Base-by-base conservation (phyloP, 1,284 basidiomycete species). In the Sporisorium iseilematis-ciliati region DNA sequence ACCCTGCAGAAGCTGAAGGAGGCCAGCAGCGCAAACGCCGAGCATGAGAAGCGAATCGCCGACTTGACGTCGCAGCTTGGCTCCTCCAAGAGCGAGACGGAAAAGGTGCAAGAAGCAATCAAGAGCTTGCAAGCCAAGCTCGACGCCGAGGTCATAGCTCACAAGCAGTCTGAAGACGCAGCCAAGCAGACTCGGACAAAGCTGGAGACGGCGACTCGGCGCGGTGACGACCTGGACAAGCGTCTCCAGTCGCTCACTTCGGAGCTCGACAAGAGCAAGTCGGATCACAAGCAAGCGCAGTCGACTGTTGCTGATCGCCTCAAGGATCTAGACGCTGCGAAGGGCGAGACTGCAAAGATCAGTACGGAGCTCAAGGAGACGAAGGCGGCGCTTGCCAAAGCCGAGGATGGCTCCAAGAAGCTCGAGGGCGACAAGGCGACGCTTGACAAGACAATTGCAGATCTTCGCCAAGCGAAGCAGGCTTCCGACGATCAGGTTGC, bases 251-350 rank as follows among this genome's bases (percentile, higher is more conserved):
- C 64, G 4, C 64, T 66, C 25, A 14, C 18, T 1, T 52, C 56
- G 11, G 64, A 72, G 11, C 64, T 72, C 3, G 64, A 66, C 25
- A 29, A 64, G 50, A 53, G 49, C 53, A 73, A 53, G 25, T 29
- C 50, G 20, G 54, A 54, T 25, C 63, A 62, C 46, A 31, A 65
- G 49, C 49, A 53, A 29, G 62, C 62, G 20, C 53, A 56, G 23
- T 57, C 57, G 20, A 23, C 55, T 11, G 54, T 33, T 8, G 58
- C 45, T 7, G 68, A 71, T 45, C 62, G 58, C 43, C 45, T 41
- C 26, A 71, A 65, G 33, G 57, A 57, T 2, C 35, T 71, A 10
- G 68, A 65, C 0, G 31, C 58, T 7, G 50, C 58, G 25, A 57
- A 62, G 16, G 7, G 18, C 11, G 62, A 65, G 20, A 45, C 45